Conservation (phyloP, 192 early-diverging fungal genomes). For the Chytriomyces sp. region DNA sequence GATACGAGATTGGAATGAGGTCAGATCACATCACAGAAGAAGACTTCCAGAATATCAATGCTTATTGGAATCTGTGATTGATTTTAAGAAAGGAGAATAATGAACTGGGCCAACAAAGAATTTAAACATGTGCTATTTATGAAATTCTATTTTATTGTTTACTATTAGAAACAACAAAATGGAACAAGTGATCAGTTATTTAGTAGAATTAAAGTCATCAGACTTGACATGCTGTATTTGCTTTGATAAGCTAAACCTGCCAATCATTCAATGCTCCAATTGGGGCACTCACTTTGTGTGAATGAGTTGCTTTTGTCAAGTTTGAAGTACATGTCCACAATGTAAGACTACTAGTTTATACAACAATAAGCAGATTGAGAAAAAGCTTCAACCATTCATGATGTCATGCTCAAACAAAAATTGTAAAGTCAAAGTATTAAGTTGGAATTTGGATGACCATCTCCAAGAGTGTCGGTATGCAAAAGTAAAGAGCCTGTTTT, state of each 20-base stretch:
- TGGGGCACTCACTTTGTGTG: background rate
- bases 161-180: background rate
- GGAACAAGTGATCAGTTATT: background rate
- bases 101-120: background rate
- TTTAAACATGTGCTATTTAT: background rate
- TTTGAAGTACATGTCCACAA: background rate
- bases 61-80: conserved; percentile 9
- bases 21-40: background rate
- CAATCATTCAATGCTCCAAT: background rate
- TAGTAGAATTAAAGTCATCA: background rate
- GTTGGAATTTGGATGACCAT: background rate
- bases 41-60: conserved; percentile 10
- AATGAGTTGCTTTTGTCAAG: background rate
- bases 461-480: background rate
- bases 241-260: background rate
- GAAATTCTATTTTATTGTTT: background rate
- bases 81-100: conserved; percentile 6
- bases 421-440: background rate
- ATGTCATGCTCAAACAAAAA: background rate
- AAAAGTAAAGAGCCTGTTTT: background rate
- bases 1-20: background rate
- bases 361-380: background rate
- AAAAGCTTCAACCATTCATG: background rate
- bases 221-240: background rate
- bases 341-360: background rate